Conservation (phyloP, 2,329 filamentous ascomycete species). For the Ceratocystis colombiana region DNA sequence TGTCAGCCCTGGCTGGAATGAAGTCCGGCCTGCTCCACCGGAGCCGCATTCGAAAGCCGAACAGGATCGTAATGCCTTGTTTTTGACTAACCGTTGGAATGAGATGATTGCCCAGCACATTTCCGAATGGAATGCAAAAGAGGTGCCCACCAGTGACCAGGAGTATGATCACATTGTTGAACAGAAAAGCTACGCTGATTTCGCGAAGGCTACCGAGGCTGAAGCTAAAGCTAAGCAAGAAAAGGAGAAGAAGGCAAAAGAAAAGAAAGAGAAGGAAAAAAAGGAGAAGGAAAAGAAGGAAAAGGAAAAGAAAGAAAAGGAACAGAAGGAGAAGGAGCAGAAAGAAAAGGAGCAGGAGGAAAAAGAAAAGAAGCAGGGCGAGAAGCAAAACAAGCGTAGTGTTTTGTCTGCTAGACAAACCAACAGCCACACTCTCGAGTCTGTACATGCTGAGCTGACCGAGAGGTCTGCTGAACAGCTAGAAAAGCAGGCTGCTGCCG, state of each 20-base stretch:
- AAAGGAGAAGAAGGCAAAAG: background rate
- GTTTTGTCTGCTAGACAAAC: background rate
- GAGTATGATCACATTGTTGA: constrained; percentile 22
- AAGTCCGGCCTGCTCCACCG: constrained; percentile 36
- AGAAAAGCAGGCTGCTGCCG: constrained; percentile 23
- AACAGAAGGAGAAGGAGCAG: background rate
- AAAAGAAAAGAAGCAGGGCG: background rate
- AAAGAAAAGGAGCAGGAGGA: background rate
- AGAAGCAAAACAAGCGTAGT: background rate
- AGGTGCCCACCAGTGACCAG: constrained; percentile 27
- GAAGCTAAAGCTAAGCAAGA: background rate
- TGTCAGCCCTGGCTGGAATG: constrained; percentile 44
- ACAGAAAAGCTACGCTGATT: constrained; percentile 3
- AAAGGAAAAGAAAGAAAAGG: background rate
- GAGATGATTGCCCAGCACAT: constrained; percentile 35
- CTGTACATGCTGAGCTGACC: constrained; percentile 17
- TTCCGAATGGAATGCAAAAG: constrained; percentile 37
- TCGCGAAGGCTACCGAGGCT: background rate
- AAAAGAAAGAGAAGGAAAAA: background rate
- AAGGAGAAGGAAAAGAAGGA: background rate
- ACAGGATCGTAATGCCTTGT: constrained; percentile 45
- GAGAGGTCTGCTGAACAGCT: constrained; percentile 16
- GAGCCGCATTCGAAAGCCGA: constrained; percentile 41
- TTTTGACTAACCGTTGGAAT: constrained; percentile 45
- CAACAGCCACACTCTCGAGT: background rate